phyloP scores from a whole-genome alignment of 1,284 basidiomycete genomes.

The Ceratorhiza oryzae-sativae region DNA sequence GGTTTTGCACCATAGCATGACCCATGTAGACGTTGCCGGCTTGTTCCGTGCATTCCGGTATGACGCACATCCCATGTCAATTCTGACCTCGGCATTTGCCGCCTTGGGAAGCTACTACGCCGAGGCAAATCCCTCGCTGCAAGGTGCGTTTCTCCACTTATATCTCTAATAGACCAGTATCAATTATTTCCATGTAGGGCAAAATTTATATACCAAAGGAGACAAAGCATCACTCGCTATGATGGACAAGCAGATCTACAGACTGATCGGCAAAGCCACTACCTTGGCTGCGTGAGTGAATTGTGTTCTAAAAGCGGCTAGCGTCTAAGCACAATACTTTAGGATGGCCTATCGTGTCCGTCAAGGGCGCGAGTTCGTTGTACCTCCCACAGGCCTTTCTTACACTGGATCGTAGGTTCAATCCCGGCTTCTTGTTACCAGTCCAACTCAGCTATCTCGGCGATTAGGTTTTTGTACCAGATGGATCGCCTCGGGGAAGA shows the following conservation, averaged over 20 bases:
- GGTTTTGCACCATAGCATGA: conserved; percentile 77
- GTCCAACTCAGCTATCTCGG: background rate
- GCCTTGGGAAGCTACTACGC: conserved; percentile 84
- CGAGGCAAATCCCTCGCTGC: conserved; percentile 73
- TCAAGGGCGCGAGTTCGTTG: conserved; percentile 87
- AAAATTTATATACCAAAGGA: conserved; percentile 74
- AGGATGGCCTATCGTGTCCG: conserved; percentile 90
- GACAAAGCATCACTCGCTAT: conserved; percentile 67
- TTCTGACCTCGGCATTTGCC: conserved; percentile 82
- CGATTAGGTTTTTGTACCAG: conserved; percentile 73
- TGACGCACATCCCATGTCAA: conserved; percentile 88
- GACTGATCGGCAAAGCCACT: conserved; percentile 85
- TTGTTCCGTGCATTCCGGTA: conserved; percentile 85
- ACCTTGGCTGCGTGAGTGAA: conserved; percentile 77
- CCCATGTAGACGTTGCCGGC: conserved; percentile 79
- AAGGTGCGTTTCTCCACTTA: conserved; percentile 56
- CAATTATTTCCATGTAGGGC: conserved; percentile 61
- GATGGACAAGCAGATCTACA: conserved; percentile 90
- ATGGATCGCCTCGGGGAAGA: conserved; percentile 80
- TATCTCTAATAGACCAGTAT: background rate
- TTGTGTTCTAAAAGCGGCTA: background rate
- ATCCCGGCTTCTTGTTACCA: background rate
- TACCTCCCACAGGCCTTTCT: conserved; percentile 78
- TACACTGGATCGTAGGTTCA: conserved; percentile 78
- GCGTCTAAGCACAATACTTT: background rate